phyloP scores from a whole-genome alignment of 2,329 filamentous ascomycete genomes.

The Paracamarosporium sp. region DNA sequence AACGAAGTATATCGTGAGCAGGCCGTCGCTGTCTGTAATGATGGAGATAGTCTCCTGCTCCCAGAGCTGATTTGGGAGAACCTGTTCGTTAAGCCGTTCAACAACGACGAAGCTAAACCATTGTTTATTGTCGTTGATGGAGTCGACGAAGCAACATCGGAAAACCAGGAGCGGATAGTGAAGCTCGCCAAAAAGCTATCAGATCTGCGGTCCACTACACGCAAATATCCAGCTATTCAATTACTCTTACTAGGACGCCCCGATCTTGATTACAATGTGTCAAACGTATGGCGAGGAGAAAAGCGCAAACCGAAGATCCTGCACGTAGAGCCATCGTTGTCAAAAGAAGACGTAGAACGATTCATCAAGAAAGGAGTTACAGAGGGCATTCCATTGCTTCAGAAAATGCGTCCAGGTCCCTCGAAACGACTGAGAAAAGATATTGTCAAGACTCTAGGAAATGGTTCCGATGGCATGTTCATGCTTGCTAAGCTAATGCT shows the following conservation, averaged over 20 bases:
- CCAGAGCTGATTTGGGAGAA: background rate
- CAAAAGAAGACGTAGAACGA: background rate
- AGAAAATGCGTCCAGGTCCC: slow-evolving; percentile 3
- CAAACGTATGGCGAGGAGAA: background rate
- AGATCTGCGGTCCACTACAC: background rate
- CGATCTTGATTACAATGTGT: background rate
- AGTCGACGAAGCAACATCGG: background rate
- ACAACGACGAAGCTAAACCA: background rate
- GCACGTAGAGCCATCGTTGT: background rate
- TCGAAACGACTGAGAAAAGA: background rate
- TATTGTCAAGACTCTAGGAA: background rate
- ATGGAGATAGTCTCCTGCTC: background rate
- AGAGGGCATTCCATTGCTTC: background rate
- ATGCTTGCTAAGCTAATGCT: slow-evolving; percentile 8
- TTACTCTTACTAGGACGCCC: background rate
- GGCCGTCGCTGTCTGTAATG: background rate
- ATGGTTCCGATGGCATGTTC: slow-evolving; percentile 4
- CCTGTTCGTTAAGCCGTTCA: background rate
- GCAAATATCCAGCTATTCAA: background rate
- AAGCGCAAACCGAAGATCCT: background rate
- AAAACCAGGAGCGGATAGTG: background rate
- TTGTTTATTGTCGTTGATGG: background rate
- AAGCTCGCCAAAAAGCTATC: background rate
- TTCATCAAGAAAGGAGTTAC: slow-evolving; percentile 1
- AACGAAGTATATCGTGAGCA: background rate